Evolutionary conservation across 108 stramenopile genomes (phyloP).

Genomic region (Parietichytrium sp.): DNA sequence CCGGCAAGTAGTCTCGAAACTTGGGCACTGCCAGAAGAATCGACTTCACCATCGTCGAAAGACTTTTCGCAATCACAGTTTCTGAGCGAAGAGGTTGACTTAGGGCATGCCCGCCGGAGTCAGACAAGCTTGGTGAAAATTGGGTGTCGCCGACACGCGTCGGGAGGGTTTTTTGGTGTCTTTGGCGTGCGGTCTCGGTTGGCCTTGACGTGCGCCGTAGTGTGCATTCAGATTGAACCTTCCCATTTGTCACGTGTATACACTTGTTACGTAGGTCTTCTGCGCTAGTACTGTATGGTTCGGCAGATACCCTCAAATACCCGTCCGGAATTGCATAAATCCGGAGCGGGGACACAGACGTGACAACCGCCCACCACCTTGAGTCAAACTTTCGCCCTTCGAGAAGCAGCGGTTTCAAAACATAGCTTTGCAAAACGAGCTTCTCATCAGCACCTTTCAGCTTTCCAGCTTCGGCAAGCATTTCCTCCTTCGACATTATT

Average conservation of each 20-base stretch:
- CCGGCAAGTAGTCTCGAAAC: not conserved
- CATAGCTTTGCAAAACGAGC: not conserved
- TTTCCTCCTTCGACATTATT: not conserved
- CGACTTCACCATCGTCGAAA: not conserved
- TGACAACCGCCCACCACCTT: slow-evolving; percentile 22
- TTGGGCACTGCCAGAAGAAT: not conserved
- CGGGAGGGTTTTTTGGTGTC: too few relatives aligned
- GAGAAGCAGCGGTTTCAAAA: not conserved
- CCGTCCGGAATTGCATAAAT: not conserved
- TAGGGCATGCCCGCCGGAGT: not conserved
- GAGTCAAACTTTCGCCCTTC: slow-evolving; percentile 8
- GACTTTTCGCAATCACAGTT: not conserved
- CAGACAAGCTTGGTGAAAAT: not conserved
- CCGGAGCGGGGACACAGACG: not conserved
- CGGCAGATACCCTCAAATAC: not conserved
- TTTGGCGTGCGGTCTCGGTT: too few relatives aligned
- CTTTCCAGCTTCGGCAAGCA: not conserved
- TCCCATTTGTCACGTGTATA: not conserved
- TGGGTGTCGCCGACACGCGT: not conserved
- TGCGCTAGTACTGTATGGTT: not conserved
- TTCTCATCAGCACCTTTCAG: not conserved
- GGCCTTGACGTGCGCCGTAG: not conserved
- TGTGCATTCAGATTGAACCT: slow-evolving; percentile 1
- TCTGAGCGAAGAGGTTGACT: not conserved
- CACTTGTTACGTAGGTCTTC: not conserved